Evolutionary conservation across 2,329 filamentous ascomycete genomes (phyloP).

Genomic region (Aspergillus aculeatinus): DNA sequence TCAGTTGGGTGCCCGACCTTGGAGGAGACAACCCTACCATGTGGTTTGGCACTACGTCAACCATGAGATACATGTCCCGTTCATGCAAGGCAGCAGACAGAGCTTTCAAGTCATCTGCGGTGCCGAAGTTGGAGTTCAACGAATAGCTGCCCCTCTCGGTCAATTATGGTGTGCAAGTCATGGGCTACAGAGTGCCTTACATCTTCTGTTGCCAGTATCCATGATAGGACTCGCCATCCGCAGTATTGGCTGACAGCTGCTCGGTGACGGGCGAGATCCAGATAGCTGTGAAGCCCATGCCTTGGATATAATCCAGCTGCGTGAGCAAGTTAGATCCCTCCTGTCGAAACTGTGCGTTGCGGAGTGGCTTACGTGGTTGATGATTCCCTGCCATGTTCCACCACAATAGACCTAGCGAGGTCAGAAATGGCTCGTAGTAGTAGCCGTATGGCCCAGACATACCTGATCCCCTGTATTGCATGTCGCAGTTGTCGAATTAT

Average conservation of each 20-base stretch:
- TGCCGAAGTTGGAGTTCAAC: conserved; percentile 61
- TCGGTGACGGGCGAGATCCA: conserved; percentile 50
- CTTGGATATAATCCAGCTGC: conserved; percentile 52
- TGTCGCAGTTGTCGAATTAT: conserved; percentile 36
- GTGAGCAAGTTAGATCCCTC: neutral
- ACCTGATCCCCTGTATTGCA: conserved; percentile 29
- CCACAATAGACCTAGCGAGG: conserved; percentile 44
- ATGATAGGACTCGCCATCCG: conserved; percentile 47
- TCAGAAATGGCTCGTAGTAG: neutral
- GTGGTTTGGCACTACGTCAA: conserved; percentile 61
- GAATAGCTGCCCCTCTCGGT: conserved; percentile 33
- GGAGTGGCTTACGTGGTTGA: conserved; percentile 31
- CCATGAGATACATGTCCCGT: conserved; percentile 61
- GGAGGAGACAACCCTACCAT: conserved; percentile 33
- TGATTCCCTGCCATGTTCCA: conserved; percentile 49
- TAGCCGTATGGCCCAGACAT: neutral
- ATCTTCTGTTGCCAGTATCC: conserved; percentile 54
- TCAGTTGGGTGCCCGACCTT: no score
- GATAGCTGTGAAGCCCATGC: conserved; percentile 50
- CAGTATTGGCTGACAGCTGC: conserved; percentile 36
- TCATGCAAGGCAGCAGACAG: conserved; percentile 57
- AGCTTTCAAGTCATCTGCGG: conserved; percentile 57
- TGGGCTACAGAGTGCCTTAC: conserved; percentile 16
- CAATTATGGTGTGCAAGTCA: neutral
- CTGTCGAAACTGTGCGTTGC: no score